Evolutionary conservation across 164 flowering plant species (phyloP), one percentile per base, ranked within the genome.

Genomic region (Saururus chinensis): DNA sequence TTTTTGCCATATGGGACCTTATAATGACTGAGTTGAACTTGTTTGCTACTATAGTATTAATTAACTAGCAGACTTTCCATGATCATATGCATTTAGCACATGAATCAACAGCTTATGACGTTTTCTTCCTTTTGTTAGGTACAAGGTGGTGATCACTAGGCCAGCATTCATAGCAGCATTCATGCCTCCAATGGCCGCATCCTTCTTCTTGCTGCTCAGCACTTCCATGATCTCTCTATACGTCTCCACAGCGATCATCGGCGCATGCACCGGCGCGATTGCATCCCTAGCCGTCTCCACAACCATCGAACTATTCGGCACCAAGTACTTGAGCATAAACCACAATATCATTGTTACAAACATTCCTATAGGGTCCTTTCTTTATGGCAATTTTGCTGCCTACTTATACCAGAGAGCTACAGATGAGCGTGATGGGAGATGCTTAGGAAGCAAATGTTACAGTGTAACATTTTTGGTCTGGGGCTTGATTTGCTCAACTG

Each of bases 321-420:
- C 79, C 0, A 80, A 80, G 60, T 79, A 88, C 52, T 90, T 93
- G 62, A 74, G 95, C 11, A 66, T 90, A 1, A 93, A 93, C 65
- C 98, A 93, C 60, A 93, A 93, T 40, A 70, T 93, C 1, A 62
- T 93, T 51, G 89, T 93, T 1, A 80, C 80, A 0, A 93, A 90
- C 37, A 93, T 93, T 24, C 96, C 98, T 0, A 57, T 93, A 0
- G 98, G 98, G 0, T 93, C 98, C 1, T 84, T 86, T 53, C 9
- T 82, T 2, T 90, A 82, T 42, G 97, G 97, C 4, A 77, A 71
- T 66, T n/a, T 73, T 21, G 92, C 98, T 0, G 95, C 92, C 5
- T 7, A 80, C 52, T 40, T 84, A 7, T 93, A 93, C 66, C 77
- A 62, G 53, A 71, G 55, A 57, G 73, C 71, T 67, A 73, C 75